phyloP scores from a whole-genome alignment of 2,329 filamentous ascomycete species.

The Knufia fluminis region DNA sequence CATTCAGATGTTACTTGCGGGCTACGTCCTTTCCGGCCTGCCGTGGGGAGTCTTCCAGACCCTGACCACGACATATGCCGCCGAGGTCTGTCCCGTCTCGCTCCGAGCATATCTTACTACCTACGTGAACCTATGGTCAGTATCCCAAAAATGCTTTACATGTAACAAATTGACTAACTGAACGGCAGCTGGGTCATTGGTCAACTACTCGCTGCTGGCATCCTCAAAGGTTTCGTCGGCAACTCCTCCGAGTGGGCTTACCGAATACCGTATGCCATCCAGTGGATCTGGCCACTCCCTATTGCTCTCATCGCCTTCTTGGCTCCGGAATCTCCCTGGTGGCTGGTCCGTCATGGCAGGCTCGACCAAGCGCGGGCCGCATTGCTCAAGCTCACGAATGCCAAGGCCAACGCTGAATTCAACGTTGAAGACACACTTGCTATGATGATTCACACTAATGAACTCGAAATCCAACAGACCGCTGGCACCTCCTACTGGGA shows the following conservation, averaged over 20 bases:
- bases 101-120: conserved; percentile 29
- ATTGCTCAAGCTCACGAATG: conserved; percentile 36
- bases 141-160: too few relatives aligned
- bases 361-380: conserved; percentile 39
- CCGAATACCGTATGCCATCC: conserved; percentile 30
- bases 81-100: conserved; percentile 30
- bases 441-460: conserved; percentile 25
- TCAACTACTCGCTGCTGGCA: conserved; percentile 30
- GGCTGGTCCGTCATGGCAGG: conserved; percentile 41
- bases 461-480: conserved; percentile 23
- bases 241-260: conserved; percentile 28
- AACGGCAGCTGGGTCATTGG: conserved; percentile 37
- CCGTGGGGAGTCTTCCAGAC: conserved; percentile 32
- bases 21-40: conserved; percentile 33
- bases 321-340: conserved; percentile 44
- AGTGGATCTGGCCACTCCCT: conserved; percentile 25
- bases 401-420: conserved; percentile 22
- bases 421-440: conserved; percentile 25
- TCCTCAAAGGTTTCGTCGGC: conserved; percentile 26
- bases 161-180: too few relatives aligned
- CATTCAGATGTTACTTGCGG: conserved; percentile 29
- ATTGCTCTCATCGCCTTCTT: conserved; percentile 20
- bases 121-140: conserved; percentile 34
- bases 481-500: conserved; percentile 26
- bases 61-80: conserved; percentile 30